A percentile compares a stretch with the other conserved stretches of the same genome.
Evolutionary conservation across 768 basidiomycete species (phyloP).

Genomic region (Mrakia frigida): DNA sequence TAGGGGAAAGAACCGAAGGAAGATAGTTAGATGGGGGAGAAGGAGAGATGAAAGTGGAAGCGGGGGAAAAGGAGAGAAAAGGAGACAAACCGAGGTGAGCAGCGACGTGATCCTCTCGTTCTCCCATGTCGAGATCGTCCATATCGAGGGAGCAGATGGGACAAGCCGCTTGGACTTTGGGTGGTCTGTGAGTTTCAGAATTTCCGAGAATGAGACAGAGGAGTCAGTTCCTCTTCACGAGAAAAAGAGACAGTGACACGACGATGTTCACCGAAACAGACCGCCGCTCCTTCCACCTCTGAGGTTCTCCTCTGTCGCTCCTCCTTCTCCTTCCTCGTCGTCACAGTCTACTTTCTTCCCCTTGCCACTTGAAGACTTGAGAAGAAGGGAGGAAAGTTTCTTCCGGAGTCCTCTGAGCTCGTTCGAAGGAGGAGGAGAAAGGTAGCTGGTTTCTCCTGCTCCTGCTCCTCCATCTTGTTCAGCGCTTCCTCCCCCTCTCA

Average conservation of each 20-base stretch:
- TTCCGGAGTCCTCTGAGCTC: neutral
- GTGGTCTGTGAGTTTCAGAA: neutral
- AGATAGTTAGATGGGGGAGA: neutral
- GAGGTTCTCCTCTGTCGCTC: neutral
- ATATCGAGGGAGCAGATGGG: slow-evolving; percentile 11
- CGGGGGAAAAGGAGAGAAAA: neutral
- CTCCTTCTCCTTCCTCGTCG: neutral
- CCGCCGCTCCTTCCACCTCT: slow-evolving; percentile 3
- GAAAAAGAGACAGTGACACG: no score
- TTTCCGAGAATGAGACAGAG: no score
- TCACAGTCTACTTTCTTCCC: slow-evolving; percentile 1
- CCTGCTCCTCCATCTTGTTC: neutral
- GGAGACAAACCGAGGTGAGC: slow-evolving; percentile 12
- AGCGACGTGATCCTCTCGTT: slow-evolving; percentile 14
- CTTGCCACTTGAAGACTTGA: neutral
- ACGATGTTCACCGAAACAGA: neutral
- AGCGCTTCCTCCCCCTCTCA: neutral
- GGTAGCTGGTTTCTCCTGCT: neutral
- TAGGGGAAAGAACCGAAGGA: neutral
- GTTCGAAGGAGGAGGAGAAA: neutral
- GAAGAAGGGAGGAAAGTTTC: neutral
- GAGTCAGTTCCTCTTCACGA: neutral
- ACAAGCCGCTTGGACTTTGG: neutral
- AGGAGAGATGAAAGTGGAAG: neutral
- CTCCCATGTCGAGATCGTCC: neutral